Conservation (phyloP, 2,329 filamentous ascomycete genomes). For the Thelonectria olida region DNA sequence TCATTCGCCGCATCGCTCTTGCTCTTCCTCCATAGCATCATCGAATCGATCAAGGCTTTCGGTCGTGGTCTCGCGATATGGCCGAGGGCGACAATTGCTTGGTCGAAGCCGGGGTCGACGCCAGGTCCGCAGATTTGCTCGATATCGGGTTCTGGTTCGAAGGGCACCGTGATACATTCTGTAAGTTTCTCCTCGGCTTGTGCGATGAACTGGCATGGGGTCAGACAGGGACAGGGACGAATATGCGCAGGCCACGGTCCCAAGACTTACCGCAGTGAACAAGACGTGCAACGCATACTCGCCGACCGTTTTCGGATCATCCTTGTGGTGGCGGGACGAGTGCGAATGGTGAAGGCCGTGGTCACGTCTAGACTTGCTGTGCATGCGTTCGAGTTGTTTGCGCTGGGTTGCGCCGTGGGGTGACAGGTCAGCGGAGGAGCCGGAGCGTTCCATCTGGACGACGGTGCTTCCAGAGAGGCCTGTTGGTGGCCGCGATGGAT, state of each 20-base stretch:
- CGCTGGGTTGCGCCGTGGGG: conserved; percentile 57
- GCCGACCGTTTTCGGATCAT: conserved; percentile 91
- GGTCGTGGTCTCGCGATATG: conserved; percentile 95
- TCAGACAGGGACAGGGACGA: conserved; percentile 24
- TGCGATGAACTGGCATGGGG: conserved; percentile 76
- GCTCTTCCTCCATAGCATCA: conserved; percentile 97
- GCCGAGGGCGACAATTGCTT: conserved; percentile 90
- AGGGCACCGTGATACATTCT: conserved; percentile 81
- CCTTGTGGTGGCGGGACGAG: conserved; percentile 74
- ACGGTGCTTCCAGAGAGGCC: conserved; percentile 54
- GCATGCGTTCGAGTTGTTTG: conserved; percentile 65
- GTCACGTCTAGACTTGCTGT: conserved; percentile 75
- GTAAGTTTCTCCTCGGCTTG: conserved; percentile 97
- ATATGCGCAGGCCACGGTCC: background rate
- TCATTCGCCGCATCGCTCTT: conserved; percentile 90
- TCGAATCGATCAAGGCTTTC: conserved; percentile 93
- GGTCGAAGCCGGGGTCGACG: conserved; percentile 89
- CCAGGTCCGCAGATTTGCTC: conserved; percentile 92
- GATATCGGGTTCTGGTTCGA: conserved; percentile 83
- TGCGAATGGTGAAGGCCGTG: conserved; percentile 80
- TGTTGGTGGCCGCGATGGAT: conserved; percentile 55
- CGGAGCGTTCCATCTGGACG: conserved; percentile 54
- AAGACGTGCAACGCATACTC: conserved; percentile 97
- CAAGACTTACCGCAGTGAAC: conserved; percentile 80
- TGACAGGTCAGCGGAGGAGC: conserved; percentile 57